Percentiles rank a stretch among this genome's conserved stretches.
phyloP scores from a whole-genome alignment of 192 early-diverging fungal species.

The Mortierella alpina region DNA sequence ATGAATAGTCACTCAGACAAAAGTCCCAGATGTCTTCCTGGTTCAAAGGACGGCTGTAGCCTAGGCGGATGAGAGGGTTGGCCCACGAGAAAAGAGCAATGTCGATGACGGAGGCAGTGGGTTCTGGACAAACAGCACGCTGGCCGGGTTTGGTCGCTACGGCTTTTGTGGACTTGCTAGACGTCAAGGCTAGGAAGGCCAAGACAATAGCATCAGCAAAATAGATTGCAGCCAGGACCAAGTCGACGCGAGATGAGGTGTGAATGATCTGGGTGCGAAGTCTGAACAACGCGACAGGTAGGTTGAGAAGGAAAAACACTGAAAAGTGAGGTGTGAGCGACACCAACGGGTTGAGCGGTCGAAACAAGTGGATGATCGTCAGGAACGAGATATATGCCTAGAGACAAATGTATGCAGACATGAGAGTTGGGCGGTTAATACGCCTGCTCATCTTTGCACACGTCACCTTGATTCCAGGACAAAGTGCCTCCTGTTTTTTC shows the following conservation, averaged over 20 bases:
- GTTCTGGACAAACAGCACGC: slow-evolving; percentile 40
- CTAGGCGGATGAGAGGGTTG: slow-evolving; percentile 35
- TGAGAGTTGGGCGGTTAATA: neutral
- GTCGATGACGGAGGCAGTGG: slow-evolving; percentile 18
- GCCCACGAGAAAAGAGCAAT: slow-evolving; percentile 49
- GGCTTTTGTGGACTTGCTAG: slow-evolving; percentile 21
- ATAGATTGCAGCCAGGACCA: slow-evolving; percentile 40
- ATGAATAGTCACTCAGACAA: slow-evolving; percentile 47
- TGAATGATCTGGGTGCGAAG: slow-evolving; percentile 43
- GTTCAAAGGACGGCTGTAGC: slow-evolving; percentile 28
- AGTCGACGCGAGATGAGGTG: slow-evolving; percentile 27
- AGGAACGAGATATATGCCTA: slow-evolving; percentile 40
- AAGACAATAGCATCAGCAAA: slow-evolving; percentile 40
- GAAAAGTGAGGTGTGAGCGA: slow-evolving; percentile 49
- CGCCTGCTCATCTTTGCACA: neutral
- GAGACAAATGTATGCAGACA: neutral
- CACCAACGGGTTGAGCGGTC: slow-evolving; percentile 50
- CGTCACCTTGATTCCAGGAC: too few species aligned
- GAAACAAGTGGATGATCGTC: slow-evolving; percentile 32
- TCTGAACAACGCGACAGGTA: slow-evolving; percentile 44
- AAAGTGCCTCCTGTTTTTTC: neutral
- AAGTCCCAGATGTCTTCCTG: slow-evolving; percentile 52
- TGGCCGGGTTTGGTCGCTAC: slow-evolving; percentile 41
- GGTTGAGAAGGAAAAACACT: slow-evolving; percentile 42
- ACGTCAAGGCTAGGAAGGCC: slow-evolving; percentile 32